These are phyloP conservation scores for Anthracocystis walkeri DNA, from an alignment of 1,284 basidiomycete species.

Conservation along the genomic window DNA sequence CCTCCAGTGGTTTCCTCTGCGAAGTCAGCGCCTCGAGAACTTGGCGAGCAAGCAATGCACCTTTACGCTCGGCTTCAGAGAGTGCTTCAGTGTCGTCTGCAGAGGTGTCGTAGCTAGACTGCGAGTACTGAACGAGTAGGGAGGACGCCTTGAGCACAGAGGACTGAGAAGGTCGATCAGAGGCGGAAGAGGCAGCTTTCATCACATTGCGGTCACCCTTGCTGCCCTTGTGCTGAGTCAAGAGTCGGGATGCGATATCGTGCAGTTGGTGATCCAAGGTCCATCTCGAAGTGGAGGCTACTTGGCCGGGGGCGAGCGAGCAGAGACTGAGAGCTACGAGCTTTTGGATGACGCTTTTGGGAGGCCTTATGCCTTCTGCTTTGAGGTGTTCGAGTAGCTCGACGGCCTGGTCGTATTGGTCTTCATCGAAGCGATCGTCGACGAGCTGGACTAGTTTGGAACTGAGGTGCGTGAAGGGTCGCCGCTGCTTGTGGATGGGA, in stretches of 20 bases:
- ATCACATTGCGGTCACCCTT: constrained; percentile 13
- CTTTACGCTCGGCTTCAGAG: not conserved
- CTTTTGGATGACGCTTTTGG: constrained; percentile 25
- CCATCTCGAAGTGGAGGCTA: constrained; percentile 39
- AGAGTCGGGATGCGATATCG: constrained; percentile 19
- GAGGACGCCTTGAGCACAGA: constrained; percentile 38
- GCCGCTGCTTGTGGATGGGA: constrained; percentile 10
- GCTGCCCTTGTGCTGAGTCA: constrained; percentile 15
- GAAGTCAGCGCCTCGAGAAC: constrained; percentile 37
- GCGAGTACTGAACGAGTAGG: constrained; percentile 24
- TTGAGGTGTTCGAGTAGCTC: constrained; percentile 38
- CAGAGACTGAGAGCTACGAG: constrained; percentile 48
- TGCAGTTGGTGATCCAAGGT: constrained; percentile 36
- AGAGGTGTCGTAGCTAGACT: not conserved
- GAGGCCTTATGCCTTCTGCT: constrained; percentile 16
- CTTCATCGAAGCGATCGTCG: constrained; percentile 49
- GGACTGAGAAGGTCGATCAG: constrained; percentile 23
- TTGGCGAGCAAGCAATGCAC: constrained; percentile 15
- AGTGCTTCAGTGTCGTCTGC: not conserved
- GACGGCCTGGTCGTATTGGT: constrained; percentile 47
- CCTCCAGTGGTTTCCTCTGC: constrained; percentile 15
- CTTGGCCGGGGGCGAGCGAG: constrained; percentile 28
- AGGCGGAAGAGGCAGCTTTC: constrained; percentile 16
- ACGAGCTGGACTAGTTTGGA: constrained; percentile 29
- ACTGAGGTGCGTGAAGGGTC: constrained; percentile 13